These are phyloP conservation scores for Metrosideros polymorpha DNA, from an alignment of 441 rosid species.

Conservation along the genomic window DNA sequence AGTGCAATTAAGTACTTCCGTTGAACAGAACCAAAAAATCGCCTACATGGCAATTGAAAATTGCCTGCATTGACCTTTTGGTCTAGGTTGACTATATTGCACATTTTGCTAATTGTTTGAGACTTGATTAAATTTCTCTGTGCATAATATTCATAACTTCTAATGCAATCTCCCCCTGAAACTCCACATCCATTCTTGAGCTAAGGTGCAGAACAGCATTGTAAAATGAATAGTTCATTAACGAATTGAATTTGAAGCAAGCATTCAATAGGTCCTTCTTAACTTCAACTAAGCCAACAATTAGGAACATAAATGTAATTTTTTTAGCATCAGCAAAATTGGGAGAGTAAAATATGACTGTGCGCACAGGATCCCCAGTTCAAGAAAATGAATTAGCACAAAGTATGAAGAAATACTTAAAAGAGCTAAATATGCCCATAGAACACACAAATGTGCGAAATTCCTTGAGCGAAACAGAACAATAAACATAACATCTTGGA, in stretches of 20 bases:
- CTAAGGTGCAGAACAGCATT: neutral
- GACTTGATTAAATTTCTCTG: neutral
- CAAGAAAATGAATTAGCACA: neutral
- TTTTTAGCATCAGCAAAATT: neutral
- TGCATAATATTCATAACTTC: neutral
- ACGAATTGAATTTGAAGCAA: neutral
- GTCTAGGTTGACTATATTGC: neutral
- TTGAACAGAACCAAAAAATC: neutral
- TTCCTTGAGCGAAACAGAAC: neutral
- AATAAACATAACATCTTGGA: neutral
- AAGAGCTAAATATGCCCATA: slow-evolving; percentile 2
- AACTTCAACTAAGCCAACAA: neutral
- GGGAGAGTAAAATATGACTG: neutral
- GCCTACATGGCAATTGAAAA: neutral
- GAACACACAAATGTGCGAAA: neutral
- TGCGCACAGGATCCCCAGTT: neutral
- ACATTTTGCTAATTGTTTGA: neutral
- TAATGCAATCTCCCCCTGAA: neutral
- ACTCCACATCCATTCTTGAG: neutral
- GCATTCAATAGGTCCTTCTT: neutral
- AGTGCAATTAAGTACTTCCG: neutral
- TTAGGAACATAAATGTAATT: neutral
- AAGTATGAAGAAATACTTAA: neutral
- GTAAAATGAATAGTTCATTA: neutral
- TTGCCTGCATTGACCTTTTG: neutral